Base-by-base conservation (phyloP, 345 rosid genomes). In the Syzygium oleosum region DNA sequence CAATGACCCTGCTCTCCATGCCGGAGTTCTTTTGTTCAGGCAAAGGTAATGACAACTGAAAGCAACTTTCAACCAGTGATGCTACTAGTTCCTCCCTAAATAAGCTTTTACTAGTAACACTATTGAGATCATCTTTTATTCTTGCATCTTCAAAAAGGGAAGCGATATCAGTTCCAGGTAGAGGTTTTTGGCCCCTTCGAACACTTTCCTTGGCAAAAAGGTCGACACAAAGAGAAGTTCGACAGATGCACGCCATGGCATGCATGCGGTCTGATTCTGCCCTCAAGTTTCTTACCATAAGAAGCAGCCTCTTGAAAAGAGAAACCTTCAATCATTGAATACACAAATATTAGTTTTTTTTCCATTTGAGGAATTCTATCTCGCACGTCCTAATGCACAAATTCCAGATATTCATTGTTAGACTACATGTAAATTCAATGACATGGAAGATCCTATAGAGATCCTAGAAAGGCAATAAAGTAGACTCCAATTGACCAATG, bases 201-300 rank as follows among this genome's bases (percentile, higher is more conserved):
- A 97, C 95, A 85, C 99, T 97, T 92, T 97, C 99, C 90, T 97
- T 95, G 14, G 99, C 97, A 88, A 97, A 97, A 87, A 97, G 98
- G 92, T 96, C 99, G 87, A 96, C 99, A 89, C 99, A 97, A 41
- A 97, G 98, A 88, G 99, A 99, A 61, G 99, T 97, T 86, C 99
- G 95, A 85, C 99, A 97, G 87, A 97, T 95, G 91, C 99, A 96
- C 65, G 99, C 99, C 90, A 97, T 90, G 51, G 99, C 99, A 91
- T 97, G 96, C 99, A 97, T 97, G 87, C 99, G 96, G 88, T 97
- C 99, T 10, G 99, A 96, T 92, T 97, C 99, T 73, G 99, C 99
- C 92, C 99, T 94, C 93, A 96, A 91, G 91, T 97, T 97, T 90
- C 96, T 96, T 88, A 97, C 98, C 99, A 97, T 97, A 88, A 97